Base-by-base conservation (phyloP, 768 basidiomycete genomes). In the Naganishia onofrii region DNA sequence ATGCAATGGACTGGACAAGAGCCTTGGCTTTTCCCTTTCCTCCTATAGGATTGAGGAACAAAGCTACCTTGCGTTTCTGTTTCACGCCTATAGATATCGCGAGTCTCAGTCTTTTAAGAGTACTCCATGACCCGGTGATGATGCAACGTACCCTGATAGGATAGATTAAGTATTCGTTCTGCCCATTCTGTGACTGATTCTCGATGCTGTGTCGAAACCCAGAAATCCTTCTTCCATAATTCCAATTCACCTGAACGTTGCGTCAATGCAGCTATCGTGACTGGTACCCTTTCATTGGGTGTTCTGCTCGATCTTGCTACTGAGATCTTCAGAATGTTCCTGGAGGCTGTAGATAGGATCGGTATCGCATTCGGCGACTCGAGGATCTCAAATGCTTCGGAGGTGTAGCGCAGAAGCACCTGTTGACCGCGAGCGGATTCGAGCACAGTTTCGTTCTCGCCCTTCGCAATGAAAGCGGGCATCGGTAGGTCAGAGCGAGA, bases 41-140 rank as follows among this genome's bases (percentile, higher is more conserved):
- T 57, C 81, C 80, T 7, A 81, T 73, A 28, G 81, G 81, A 66
- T 81, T 81, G 67, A 80, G 76, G 2, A 81, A 63, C 0, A 81
- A 46, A 29, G 79, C 60, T 3, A 80, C 72, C 60, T 71, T 65
- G 48, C 78, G 67, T 28, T 63, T 68, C n/a, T 74, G 77, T 46
- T 76, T 70, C 17, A 71, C 69, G 15, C 68, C 76, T 80, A 38
- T 13, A 5, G 1, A 38, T 19, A 23, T 1, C 0, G 17, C 31
- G 9, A 34, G 23, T 28, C 12, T 19, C 15, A 34, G 34, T 23
- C 23, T 51, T 51, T 3, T 12, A n/a, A 4, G 48, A 17, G 42
- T 32, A 10, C 21, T 34, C 31, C 32, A 23, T 21, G 9, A n/a
- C 32, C 1, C 31, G 7, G 19, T 23, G 57, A 7, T 5, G n/a